phyloP scores from a whole-genome alignment of 345 rosid species.

The Populus simonii region DNA sequence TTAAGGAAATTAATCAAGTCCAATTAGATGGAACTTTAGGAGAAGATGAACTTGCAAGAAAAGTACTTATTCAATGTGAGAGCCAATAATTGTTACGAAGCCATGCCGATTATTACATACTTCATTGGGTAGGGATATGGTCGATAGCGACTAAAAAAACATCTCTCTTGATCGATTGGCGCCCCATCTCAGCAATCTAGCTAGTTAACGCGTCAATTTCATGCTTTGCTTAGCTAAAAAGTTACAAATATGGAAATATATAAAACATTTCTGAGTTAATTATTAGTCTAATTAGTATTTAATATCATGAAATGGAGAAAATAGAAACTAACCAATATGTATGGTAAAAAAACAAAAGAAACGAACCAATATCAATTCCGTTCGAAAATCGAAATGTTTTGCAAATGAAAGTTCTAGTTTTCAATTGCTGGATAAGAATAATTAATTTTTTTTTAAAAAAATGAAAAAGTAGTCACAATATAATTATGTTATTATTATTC shows the following conservation, averaged over 20 bases:
- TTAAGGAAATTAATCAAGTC: not conserved
- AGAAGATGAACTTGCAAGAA: not conserved
- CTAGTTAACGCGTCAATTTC: not conserved
- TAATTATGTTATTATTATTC: too few species aligned
- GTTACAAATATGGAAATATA: not conserved
- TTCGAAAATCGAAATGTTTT: not conserved
- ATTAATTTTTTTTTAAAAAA: too few species aligned
- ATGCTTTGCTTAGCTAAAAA: not conserved
- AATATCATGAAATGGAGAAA: not conserved
- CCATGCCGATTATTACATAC: slow-evolving; percentile 27
- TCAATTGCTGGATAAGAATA: not conserved
- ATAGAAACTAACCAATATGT: too few species aligned
- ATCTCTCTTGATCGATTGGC: not conserved
- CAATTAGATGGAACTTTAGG: not conserved
- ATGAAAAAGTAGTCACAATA: too few species aligned
- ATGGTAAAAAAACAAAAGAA: not conserved
- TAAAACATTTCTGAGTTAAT: not conserved
- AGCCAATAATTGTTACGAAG: slow-evolving; percentile 33
- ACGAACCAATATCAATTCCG: not conserved
- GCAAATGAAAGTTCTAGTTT: not conserved
- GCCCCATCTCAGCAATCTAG: not conserved
- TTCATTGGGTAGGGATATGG: not conserved
- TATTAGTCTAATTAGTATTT: not conserved
- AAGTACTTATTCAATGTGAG: slow-evolving; percentile 11
- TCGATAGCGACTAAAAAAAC: not conserved